Evolutionary conservation across 768 basidiomycete genomes (phyloP).

Genomic region (Nidularia pulvinata): DNA sequence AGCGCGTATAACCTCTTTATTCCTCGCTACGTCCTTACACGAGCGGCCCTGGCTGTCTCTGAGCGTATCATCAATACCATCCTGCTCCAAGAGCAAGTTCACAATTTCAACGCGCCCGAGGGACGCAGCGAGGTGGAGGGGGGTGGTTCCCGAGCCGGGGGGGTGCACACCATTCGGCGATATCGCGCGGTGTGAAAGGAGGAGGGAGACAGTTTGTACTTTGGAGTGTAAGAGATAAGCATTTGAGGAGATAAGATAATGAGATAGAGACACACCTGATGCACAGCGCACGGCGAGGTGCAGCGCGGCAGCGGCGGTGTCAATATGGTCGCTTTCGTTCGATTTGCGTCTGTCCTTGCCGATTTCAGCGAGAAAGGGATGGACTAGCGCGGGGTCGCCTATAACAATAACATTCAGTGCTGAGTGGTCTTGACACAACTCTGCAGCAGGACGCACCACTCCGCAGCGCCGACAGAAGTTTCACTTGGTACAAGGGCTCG

Average conservation of each 20-base stretch:
- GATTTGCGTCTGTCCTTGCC: constrained; percentile 60
- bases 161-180: constrained; percentile 81
- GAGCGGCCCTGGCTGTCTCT: constrained; percentile 68
- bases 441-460: constrained; percentile 39
- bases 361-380: constrained; percentile 80
- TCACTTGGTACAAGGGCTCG: constrained; percentile 64
- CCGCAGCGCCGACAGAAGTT: constrained; percentile 60
- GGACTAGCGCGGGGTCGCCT: constrained; percentile 83
- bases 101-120: constrained; percentile 76
- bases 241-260: neutral
- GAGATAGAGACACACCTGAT: constrained; percentile 46
- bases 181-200: constrained; percentile 74
- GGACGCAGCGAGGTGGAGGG: constrained; percentile 68
- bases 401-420: neutral
- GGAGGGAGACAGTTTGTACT: constrained; percentile 68
- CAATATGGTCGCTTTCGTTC: constrained; percentile 40
- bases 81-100: constrained; percentile 75
- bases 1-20: constrained; percentile 60
- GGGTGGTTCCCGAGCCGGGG: constrained; percentile 70
- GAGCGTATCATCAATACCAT: constrained; percentile 76
- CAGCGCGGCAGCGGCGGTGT: constrained; percentile 73
- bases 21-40: constrained; percentile 70
- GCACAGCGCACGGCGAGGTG: constrained; percentile 86
- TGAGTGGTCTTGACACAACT: neutral
- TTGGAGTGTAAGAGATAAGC: neutral